Evolutionary conservation across 768 basidiomycete species (phyloP).

Genomic region (Ramaria sp.): DNA sequence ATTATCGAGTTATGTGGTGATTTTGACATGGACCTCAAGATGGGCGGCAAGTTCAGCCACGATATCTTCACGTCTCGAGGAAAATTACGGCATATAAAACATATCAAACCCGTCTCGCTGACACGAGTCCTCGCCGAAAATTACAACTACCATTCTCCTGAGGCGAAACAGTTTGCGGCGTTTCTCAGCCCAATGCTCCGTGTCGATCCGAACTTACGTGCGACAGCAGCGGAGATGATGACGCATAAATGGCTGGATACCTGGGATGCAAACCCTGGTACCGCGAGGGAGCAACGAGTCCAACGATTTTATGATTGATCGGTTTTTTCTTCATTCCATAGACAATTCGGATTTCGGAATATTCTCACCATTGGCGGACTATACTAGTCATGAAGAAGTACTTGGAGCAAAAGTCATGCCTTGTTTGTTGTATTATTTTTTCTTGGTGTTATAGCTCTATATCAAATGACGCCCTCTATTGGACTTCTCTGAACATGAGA

Average conservation of each 20-base stretch:
- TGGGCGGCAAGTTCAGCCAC: conserved; percentile 74
- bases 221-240: conserved; percentile 62
- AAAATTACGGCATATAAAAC: conserved; percentile 58
- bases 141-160: conserved; percentile 56
- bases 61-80: conserved; percentile 76
- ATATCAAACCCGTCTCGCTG: conserved; percentile 73
- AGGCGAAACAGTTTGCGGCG: conserved; percentile 47
- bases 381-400: neutral
- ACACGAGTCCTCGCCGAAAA: conserved; percentile 83
- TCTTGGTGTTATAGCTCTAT: neutral
- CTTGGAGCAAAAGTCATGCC: neutral
- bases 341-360: neutral
- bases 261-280: neutral
- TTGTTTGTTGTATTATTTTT: neutral
- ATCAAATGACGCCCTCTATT: neutral
- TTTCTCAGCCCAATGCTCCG: conserved; percentile 73
- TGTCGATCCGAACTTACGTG: conserved; percentile 57
- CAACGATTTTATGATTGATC: neutral
- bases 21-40: conserved; percentile 59
- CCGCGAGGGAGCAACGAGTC: neutral
- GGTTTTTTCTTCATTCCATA: neutral
- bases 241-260: conserved; percentile 60
- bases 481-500: no score
- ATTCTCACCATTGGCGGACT: neutral
- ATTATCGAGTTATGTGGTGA: conserved; percentile 88